Evolutionary conservation across 1,139 yeast species (phyloP).

Genomic region (Taphrina communis): DNA sequence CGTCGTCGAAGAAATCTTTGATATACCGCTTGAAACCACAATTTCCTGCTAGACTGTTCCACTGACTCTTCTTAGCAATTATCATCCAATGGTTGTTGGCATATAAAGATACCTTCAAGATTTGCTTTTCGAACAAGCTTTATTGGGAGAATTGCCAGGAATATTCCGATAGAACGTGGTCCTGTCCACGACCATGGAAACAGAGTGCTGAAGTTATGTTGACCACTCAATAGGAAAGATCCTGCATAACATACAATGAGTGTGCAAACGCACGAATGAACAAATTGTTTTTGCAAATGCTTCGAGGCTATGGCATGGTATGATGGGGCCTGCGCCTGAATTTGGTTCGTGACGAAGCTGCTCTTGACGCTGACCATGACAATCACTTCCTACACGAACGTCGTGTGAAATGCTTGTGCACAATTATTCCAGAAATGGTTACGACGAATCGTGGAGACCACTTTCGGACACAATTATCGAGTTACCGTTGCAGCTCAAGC

Average conservation of each 20-base stretch:
- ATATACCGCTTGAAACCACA: not conserved
- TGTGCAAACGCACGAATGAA: constrained; percentile 29
- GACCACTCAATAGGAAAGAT: constrained; percentile 8
- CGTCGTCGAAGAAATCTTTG: not conserved
- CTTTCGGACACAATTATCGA: no score
- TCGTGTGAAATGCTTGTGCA: no score
- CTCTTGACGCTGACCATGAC: constrained; percentile 35
- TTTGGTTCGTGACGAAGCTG: constrained; percentile 11
- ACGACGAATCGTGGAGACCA: no score
- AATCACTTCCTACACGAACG: not conserved
- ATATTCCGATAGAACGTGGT: constrained; percentile 6
- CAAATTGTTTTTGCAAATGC: constrained; percentile 30
- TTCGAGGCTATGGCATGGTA: constrained; percentile 28
- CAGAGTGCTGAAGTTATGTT: constrained; percentile 13
- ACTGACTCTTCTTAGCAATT: not conserved
- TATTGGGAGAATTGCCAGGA: constrained; percentile 19
- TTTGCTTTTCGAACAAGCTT: constrained; percentile 29
- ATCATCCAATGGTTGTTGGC: not conserved
- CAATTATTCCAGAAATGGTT: no score
- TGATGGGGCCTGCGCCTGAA: not conserved
- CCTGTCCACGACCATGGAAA: constrained; percentile 40
- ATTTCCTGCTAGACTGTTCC: not conserved
- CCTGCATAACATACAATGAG: constrained; percentile 10
- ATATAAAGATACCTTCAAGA: constrained; percentile 15
- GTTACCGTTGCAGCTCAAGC: no score